Conservation (phyloP, 805 yeast species). For the Saccharomyces cerevisiae region DNA sequence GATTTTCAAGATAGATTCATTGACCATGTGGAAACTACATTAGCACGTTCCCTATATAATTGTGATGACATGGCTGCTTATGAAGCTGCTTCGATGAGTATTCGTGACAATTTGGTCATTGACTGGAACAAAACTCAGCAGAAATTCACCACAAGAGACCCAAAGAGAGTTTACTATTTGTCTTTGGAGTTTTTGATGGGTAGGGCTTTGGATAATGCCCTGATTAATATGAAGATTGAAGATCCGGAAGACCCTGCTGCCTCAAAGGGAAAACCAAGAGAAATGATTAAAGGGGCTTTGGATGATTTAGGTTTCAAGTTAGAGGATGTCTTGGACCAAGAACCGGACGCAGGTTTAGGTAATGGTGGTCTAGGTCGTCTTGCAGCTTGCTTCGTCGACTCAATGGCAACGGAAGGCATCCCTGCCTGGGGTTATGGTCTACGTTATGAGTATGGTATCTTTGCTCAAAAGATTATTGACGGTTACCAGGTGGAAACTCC, state of each 20-base stretch:
- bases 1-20: constrained; percentile 64
- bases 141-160: constrained; percentile 71
- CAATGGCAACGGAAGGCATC: constrained; percentile 74
- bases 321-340: constrained; percentile 78
- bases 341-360: constrained; percentile 91
- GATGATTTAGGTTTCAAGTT: constrained; percentile 76
- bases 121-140: constrained; percentile 95
- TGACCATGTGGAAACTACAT: constrained; percentile 79
- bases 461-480: constrained; percentile 78
- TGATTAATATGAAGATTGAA: constrained; percentile 62
- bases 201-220: constrained; percentile 87
- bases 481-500: constrained; percentile 94
- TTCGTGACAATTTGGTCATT: constrained; percentile 70
- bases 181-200: constrained; percentile 91
- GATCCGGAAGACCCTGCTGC: constrained; percentile 3
- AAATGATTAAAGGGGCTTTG: constrained; percentile 45
- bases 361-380: constrained; percentile 92
- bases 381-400: constrained; percentile 91
- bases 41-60: constrained; percentile 87
- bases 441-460: constrained; percentile 89
- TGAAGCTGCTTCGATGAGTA: constrained; percentile 73
- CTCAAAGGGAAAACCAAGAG: constrained; percentile 34
- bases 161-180: constrained; percentile 77
- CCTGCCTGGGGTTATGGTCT: constrained; percentile 97
- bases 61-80: constrained; percentile 91